Base-by-base conservation (phyloP, 805 yeast species). In the Ogataea methanolica region DNA sequence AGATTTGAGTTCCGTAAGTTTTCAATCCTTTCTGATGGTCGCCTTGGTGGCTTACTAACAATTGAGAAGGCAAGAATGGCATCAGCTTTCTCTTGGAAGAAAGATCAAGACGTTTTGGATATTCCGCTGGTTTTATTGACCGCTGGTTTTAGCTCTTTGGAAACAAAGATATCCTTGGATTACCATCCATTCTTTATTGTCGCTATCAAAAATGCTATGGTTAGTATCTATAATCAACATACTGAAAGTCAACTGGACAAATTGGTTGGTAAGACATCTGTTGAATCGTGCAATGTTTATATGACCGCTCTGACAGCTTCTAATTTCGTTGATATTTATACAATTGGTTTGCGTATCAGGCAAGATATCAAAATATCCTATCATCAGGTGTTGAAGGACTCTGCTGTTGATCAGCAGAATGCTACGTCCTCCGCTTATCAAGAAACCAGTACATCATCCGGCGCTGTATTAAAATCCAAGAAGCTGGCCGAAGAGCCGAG, bases 271-370 rank as follows among this genome's bases (percentile, higher is more conserved):
- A 64, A 69, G 2, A 61, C 77, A 2, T 67, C 69, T 11, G 72
- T 83, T 51, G 79, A 72, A 2, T 69, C 79, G 0, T 71, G 83
- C 15, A 79, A 79, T 48, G 58, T 88, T 2, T 88, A 78, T 57
- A 70, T 85, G 50, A 91, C 98, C 0, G 89, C 96, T 0, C 73
- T 94, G 58, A 84, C 96, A 0, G 94, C 94, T 0, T 83, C 96
- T 0, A 89, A 86, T 58, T 70, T 88, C 31, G 73, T 84, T 53
- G 97, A 91, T 63, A 83, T 94, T 40, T 77, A 79, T 58, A 82
- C 82, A 46, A 82, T 94, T 2, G 68, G 88, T 17, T 65, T 76
- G 43, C 73, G 96, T 55, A 82, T 90, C 71, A 73, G 80, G 36
- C 86, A 83, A 55, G 96, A 88, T 52, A 84, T 80, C 54, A 75